Conservation (phyloP, 495 filamentous ascomycete genomes). For the Penicillium cinerascens region DNA sequence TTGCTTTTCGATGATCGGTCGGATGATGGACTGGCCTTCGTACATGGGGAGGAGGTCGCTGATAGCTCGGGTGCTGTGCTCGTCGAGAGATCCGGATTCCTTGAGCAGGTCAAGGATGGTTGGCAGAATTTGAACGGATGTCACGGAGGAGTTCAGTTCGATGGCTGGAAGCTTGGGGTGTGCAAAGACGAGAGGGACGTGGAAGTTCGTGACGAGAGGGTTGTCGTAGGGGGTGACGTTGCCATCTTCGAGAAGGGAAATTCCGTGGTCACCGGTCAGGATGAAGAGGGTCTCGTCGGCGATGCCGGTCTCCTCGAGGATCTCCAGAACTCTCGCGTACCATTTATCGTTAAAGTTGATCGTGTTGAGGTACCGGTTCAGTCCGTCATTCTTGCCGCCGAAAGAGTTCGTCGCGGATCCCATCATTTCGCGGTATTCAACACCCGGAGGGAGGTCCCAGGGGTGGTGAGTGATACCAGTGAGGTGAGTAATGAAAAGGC, state of each 20-base stretch:
- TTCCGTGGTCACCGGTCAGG: conserved; percentile 44
- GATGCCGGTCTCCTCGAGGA: conserved; percentile 40
- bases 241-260: conserved; percentile 43
- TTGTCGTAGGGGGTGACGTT: conserved; percentile 48
- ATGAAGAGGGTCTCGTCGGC: conserved; percentile 43
- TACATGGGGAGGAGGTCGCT: conserved; percentile 39
- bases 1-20: conserved; percentile 32
- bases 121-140: conserved; percentile 45
- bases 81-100: conserved; percentile 40
- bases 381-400: conserved; percentile 24
- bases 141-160: conserved; percentile 40
- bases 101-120: conserved; percentile 50
- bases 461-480: conserved; percentile 44
- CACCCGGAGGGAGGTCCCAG: conserved; percentile 30
- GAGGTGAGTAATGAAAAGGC: conserved; percentile 40
- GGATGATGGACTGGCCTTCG: conserved; percentile 46
- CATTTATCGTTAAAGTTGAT: conserved; percentile 39
- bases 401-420: conserved; percentile 19
- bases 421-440: conserved; percentile 28
- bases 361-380: conserved; percentile 43
- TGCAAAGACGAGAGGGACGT: conserved; percentile 47
- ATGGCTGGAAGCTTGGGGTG: conserved; percentile 45
- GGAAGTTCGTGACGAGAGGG: conserved; percentile 47
- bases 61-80: conserved; percentile 26
- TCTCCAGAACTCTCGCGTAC: conserved; percentile 32